Conservation (phyloP, 345 rosid genomes). For the Rhodomyrtus tomentosa region DNA sequence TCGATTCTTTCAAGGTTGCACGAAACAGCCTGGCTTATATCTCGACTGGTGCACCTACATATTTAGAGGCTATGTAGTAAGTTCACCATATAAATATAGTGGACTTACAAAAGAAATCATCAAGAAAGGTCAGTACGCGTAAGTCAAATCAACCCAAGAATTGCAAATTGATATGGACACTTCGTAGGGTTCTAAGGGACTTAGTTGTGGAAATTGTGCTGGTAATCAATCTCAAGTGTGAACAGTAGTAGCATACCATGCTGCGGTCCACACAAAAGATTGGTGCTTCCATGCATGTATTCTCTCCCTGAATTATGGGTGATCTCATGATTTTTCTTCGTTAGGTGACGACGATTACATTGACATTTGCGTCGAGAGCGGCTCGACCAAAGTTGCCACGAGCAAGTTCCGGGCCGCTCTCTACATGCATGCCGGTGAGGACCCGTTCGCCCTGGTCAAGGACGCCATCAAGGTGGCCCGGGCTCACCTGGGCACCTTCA, state of each 20-base stretch:
- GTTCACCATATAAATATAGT: background rate
- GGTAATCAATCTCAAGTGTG: background rate
- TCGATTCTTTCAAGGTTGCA: background rate
- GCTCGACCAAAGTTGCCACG: constrained; percentile 17
- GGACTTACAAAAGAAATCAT: background rate
- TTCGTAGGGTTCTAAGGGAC: background rate
- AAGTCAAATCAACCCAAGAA: background rate
- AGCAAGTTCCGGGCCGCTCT: constrained; percentile 11
- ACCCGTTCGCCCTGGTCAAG: constrained; percentile 21
- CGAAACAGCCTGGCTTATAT: background rate
- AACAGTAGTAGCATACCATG: background rate
- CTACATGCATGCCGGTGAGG: constrained; percentile 20
- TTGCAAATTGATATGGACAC: background rate
- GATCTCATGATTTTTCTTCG: background rate
- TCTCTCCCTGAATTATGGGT: background rate
- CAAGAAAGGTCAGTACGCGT: background rate
- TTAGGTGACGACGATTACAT: background rate
- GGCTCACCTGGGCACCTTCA: constrained; percentile 26
- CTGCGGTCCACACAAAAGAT: background rate
- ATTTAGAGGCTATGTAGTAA: background rate
- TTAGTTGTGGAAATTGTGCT: background rate
- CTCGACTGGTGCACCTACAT: background rate
- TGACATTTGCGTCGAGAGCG: constrained; percentile 31
- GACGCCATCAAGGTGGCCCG: constrained; percentile 27
- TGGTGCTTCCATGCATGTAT: background rate